A percentile compares a stretch with the other conserved stretches of the same genome.
These are phyloP conservation scores for Penicillium argentinense DNA, from an alignment of 495 filamentous ascomycete genomes.

Conservation along the genomic window DNA sequence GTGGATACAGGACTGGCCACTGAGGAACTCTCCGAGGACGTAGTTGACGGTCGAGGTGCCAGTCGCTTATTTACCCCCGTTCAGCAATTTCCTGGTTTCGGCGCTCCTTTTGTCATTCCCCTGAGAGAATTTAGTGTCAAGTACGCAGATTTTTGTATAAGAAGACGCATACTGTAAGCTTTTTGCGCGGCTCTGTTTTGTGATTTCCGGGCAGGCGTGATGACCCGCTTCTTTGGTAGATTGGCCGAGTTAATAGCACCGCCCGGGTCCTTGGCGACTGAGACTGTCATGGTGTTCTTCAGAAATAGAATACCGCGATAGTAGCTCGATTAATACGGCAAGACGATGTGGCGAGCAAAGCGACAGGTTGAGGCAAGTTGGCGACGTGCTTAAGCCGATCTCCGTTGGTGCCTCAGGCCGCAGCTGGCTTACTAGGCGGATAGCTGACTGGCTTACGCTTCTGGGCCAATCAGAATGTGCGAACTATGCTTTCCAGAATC, in stretches of 20 bases:
- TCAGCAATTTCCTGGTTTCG: conserved; percentile 5
- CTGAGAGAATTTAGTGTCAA: neutral
- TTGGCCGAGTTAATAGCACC: neutral
- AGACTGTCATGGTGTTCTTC: neutral
- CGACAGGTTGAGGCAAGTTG: too few species aligned
- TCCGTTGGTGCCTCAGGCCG: too few species aligned
- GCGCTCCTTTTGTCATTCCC: conserved; percentile 16
- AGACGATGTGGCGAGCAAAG: neutral
- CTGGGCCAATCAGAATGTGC: conserved; percentile 13
- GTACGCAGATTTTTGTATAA: too few species aligned
- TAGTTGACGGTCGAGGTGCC: conserved; percentile 4
- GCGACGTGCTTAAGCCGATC: too few species aligned
- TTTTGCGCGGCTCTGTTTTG: conserved; percentile 44
- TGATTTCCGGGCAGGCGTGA: conserved; percentile 40
- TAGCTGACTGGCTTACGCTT: conserved; percentile 23
- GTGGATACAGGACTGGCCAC: neutral
- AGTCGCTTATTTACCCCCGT: conserved; percentile 2
- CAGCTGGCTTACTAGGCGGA: conserved; percentile 1
- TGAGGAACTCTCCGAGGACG: neutral
- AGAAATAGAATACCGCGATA: too few species aligned
- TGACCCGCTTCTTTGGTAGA: conserved; percentile 29
- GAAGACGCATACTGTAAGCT: conserved; percentile 41
- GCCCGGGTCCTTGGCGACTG: neutral
- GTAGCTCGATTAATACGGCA: neutral
- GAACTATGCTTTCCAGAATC: conserved; percentile 5